A percentile compares a stretch with the other conserved stretches of the same genome.
Conservation (phyloP, 1,284 basidiomycete species). For the Vanrija sp. region DNA sequence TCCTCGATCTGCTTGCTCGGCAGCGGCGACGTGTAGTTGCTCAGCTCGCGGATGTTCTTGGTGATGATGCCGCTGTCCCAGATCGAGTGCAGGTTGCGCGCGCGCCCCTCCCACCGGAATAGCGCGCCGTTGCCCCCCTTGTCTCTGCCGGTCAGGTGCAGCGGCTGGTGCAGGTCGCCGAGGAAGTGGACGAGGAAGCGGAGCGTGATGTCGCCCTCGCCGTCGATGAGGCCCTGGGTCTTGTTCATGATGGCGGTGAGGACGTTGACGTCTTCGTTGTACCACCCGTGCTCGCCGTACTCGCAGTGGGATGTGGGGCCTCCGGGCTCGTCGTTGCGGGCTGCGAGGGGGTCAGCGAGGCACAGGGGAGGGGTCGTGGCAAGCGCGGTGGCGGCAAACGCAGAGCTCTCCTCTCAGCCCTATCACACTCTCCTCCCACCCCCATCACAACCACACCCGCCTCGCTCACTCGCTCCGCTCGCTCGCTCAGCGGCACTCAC, state of each 20-base stretch:
- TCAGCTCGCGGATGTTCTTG: conserved; percentile 67
- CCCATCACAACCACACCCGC: neutral
- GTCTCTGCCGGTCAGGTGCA: conserved; percentile 80
- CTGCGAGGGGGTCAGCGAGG: no score
- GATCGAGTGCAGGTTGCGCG: conserved; percentile 67
- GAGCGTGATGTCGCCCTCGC: conserved; percentile 58
- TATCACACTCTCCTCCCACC: neutral
- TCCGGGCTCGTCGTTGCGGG: conserved; percentile 63
- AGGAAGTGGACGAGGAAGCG: conserved; percentile 87
- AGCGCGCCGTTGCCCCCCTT: conserved; percentile 74
- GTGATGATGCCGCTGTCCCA: conserved; percentile 82
- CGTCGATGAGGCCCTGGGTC: conserved; percentile 51
- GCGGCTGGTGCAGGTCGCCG: conserved; percentile 85
- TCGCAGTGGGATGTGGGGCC: conserved; percentile 57
- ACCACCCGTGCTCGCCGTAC: conserved; percentile 76
- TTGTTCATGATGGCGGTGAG: conserved; percentile 70
- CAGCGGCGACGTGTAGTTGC: conserved; percentile 70
- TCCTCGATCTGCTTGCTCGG: conserved; percentile 63
- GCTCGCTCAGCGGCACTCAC: conserved; percentile 27
- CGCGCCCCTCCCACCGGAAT: conserved; percentile 64
- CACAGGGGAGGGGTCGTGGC: no score
- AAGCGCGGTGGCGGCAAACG: neutral
- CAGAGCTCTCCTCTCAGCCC: neutral
- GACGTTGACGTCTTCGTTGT: conserved; percentile 62
- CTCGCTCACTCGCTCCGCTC: no score